Base-by-base conservation (phyloP, 1,139 yeast species). In the Zygoascus meyerae region DNA sequence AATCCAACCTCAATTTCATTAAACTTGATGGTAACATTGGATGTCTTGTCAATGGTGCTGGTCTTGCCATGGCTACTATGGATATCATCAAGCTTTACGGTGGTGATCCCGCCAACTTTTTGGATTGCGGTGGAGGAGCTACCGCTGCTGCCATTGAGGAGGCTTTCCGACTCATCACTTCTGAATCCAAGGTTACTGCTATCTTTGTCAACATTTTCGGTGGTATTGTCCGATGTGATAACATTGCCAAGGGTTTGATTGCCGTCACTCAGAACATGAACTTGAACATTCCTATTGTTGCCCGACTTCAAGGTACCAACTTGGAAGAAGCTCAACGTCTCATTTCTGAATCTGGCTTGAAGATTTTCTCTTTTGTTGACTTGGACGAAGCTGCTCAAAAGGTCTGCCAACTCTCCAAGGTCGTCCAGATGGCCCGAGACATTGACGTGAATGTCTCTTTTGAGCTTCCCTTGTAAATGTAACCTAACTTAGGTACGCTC, bases 71-170 rank as follows among this genome's bases (percentile, higher is more conserved):
- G 99, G 98, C 99, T 63, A 92, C 99, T 58, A 90, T 92, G 97
- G 99, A 92, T 72, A 95, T 94, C 69, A 87, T 92, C 76, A 90
- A 94, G 76, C 79, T 94, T 63, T 86, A 89, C 74, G 97, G 97
- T 63, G 99, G 99, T 69, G 87, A 82, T 62, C 99, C 99, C 62
- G 99, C 98, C 58, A 92, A 92, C 78, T 92, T 92, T 79, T 80
- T 92, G 70, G 99, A 92, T 75, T 92, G 97, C 72, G 99, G 99
- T 77, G 99, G 99, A 75, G 95, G 97, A 70, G 98, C 99, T 61
- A 92, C 97, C 58, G 97, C 97, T 58, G 85, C 86, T 72, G 90
- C 98, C 65, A 92, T 92, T 67, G 95, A 90, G 74, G 86, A 85
- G 73, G 99, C 98, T 50, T 92, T 92, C 74, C 86, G 83, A 71